Evolutionary conservation across 163 green algal genomes (phyloP).

Genomic region (Coccomyxa subellipsoidea): DNA sequence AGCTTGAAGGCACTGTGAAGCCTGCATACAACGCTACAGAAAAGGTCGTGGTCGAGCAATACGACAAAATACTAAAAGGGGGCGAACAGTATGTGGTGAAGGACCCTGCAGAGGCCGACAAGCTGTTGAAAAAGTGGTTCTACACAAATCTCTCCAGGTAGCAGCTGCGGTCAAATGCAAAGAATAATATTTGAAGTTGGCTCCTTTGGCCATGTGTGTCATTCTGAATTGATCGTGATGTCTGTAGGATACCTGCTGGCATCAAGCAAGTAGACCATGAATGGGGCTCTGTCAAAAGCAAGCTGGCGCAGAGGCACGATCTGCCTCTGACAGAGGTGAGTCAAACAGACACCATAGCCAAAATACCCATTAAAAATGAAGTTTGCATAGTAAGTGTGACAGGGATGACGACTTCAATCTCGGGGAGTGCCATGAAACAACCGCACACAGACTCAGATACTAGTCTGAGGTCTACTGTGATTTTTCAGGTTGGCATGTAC

Average conservation of each 20-base stretch:
- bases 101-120: constrained; percentile 52
- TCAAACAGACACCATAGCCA: too few relatives aligned
- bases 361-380: too few relatives aligned
- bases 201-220: neutral
- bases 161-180: neutral
- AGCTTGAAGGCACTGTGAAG: constrained; percentile 34
- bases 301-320: constrained; percentile 37
- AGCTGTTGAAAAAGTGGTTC: constrained; percentile 62
- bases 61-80: constrained; percentile 43
- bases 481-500: constrained; percentile 46
- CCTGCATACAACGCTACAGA: constrained; percentile 34
- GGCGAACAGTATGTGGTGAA: constrained; percentile 68
- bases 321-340: constrained; percentile 53
- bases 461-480: neutral
- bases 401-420: too few relatives aligned
- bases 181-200: neutral
- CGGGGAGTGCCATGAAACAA: too few relatives aligned
- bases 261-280: constrained; percentile 42
- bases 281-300: constrained; percentile 29
- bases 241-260: neutral
- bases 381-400: too few relatives aligned
- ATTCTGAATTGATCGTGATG: neutral
- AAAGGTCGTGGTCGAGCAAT: constrained; percentile 36
- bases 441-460: too few relatives aligned
- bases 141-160: constrained; percentile 65